Percentiles rank a stretch among this genome's conserved stretches.
phyloP scores from a whole-genome alignment of 768 basidiomycete species.

The Pulveroboletus sp. region DNA sequence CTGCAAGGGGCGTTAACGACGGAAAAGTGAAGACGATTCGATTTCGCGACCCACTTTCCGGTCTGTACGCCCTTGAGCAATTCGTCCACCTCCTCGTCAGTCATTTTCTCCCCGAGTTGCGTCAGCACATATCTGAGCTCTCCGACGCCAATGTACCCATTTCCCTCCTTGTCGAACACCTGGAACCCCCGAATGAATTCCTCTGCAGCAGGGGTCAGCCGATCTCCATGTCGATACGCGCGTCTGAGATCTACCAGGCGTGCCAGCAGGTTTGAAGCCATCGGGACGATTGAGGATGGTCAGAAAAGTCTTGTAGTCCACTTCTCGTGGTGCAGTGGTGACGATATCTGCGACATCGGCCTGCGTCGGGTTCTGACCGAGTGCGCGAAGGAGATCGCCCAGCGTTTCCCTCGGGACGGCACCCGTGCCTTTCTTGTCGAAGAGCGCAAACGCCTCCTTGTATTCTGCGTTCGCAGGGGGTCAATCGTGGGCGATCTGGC shows the following conservation, averaged over 20 bases:
- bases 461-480: slow-evolving; percentile 57
- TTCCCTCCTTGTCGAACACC: slow-evolving; percentile 87
- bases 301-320: slow-evolving; percentile 91
- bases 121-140: slow-evolving; percentile 82
- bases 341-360: slow-evolving; percentile 90
- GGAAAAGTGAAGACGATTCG: neutral
- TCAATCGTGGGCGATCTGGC: slow-evolving; percentile 2
- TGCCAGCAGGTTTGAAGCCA: slow-evolving; percentile 96
- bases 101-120: slow-evolving; percentile 97
- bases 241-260: slow-evolving; percentile 61
- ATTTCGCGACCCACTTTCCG: slow-evolving; percentile 60
- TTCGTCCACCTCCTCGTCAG: slow-evolving; percentile 97
- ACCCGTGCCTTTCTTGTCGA: slow-evolving; percentile 95
- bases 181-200: slow-evolving; percentile 99
- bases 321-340: slow-evolving; percentile 68
- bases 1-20: slow-evolving; percentile 37
- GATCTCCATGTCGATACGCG: neutral
- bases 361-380: slow-evolving; percentile 99
- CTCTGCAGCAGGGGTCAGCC: slow-evolving; percentile 47
- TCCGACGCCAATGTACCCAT: slow-evolving; percentile 64
- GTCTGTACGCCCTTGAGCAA: slow-evolving; percentile 94
- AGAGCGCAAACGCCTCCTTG: slow-evolving; percentile 96
- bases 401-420: slow-evolving; percentile 83
- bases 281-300: slow-evolving; percentile 91
- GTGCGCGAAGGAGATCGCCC: slow-evolving; percentile 87